These are phyloP conservation scores for Inosperma sp. DNA, from an alignment of 768 basidiomycete species.

Conservation along the genomic window DNA sequence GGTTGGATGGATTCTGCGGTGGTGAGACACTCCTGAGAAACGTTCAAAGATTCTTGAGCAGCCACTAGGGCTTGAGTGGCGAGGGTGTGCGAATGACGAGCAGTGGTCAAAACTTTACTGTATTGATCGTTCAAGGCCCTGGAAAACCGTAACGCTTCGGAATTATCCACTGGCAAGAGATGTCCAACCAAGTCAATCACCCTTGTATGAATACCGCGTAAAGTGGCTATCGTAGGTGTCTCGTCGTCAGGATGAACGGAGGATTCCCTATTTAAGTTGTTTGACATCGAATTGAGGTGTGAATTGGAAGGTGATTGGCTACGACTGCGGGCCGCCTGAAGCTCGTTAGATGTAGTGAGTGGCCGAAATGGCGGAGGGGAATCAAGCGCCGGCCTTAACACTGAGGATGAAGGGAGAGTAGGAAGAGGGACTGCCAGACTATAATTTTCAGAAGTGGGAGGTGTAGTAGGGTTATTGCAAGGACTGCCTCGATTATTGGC, in stretches of 20 bases:
- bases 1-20: background rate
- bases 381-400: too few species aligned
- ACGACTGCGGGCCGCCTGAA: too few species aligned
- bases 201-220: background rate
- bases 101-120: background rate
- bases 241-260: conserved; percentile 5
- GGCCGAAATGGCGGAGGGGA: too few species aligned
- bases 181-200: background rate
- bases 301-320: too few species aligned
- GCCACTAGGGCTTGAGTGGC: background rate
- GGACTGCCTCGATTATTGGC: background rate
- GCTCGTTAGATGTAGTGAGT: too few species aligned
- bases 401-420: too few species aligned
- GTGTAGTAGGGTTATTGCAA: background rate
- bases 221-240: conserved; percentile 1
- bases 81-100: background rate
- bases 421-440: too few species aligned
- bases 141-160: background rate
- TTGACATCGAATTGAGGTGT: too few species aligned
- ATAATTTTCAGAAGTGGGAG: too few species aligned
- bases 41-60: conserved; percentile 3
- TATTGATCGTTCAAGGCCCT: conserved; percentile 6
- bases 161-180: background rate
- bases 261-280: too few species aligned
- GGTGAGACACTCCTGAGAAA: background rate